A percentile compares a stretch with the other conserved stretches of the same genome.
phyloP scores from a whole-genome alignment of 2,329 filamentous ascomycete species.

The Sporothrix phasma region DNA sequence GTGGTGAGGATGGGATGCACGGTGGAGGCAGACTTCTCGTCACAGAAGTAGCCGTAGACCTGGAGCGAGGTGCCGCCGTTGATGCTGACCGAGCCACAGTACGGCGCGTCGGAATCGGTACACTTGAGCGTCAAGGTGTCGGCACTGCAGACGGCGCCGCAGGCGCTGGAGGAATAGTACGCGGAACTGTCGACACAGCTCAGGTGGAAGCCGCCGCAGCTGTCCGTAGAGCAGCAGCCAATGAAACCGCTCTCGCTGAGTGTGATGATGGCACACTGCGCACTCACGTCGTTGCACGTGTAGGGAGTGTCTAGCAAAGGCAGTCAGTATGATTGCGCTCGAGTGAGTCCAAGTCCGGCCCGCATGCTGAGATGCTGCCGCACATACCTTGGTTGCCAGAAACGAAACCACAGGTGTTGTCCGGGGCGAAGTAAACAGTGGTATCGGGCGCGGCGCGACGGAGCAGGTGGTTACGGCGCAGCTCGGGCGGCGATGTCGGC shows the following conservation, averaged over 20 bases:
- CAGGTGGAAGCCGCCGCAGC: conserved; percentile 14
- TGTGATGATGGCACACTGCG: conserved; percentile 15
- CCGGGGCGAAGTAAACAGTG: conserved; percentile 16
- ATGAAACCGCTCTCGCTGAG: conserved; percentile 13
- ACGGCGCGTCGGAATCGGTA: conserved; percentile 7
- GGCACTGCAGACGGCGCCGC: conserved; percentile 9
- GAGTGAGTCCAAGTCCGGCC: too few species aligned
- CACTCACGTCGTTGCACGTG: conserved; percentile 10
- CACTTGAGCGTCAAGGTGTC: conserved; percentile 16
- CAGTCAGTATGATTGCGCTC: neutral
- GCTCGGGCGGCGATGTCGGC: conserved; percentile 10
- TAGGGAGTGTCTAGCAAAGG: conserved; percentile 7
- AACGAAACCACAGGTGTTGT: conserved; percentile 19
- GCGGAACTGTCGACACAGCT: conserved; percentile 12
- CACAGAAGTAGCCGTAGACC: conserved; percentile 17
- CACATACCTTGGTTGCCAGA: neutral
- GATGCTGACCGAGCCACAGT: conserved; percentile 18
- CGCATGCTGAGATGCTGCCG: neutral
- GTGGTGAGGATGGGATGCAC: conserved; percentile 14
- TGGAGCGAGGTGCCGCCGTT: conserved; percentile 14
- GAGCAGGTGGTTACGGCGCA: neutral
- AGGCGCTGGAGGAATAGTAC: conserved; percentile 4
- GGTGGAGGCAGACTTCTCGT: neutral
- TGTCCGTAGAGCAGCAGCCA: conserved; percentile 15
- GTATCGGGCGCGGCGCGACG: neutral